These are phyloP conservation scores for Hanseniaspora vineae DNA, from an alignment of 805 yeast genomes.

Conservation along the genomic window DNA sequence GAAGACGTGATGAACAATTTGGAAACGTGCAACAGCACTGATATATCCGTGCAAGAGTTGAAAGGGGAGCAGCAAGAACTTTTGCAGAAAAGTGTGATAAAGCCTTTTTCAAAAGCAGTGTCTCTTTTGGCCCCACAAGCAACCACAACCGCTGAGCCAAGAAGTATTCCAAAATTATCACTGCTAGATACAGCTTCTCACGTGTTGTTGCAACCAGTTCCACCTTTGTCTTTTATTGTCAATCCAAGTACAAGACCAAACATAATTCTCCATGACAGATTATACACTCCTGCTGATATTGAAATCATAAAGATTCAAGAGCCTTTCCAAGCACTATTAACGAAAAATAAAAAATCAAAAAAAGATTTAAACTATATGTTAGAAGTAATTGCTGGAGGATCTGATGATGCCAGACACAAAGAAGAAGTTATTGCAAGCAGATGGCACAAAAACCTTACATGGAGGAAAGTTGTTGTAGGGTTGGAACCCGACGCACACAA, in stretches of 20 bases:
- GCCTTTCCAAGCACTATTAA: constrained; percentile 18
- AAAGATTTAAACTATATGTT: constrained; percentile 10
- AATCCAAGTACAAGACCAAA: constrained; percentile 48
- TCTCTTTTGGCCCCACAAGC: constrained; percentile 30
- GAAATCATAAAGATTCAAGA: constrained; percentile 7
- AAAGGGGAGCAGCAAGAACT: constrained; percentile 9
- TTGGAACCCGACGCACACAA: constrained; percentile 68
- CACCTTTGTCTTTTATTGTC: constrained; percentile 44
- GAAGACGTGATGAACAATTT: constrained; percentile 28
- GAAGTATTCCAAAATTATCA: constrained; percentile 47
- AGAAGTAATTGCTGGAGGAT: constrained; percentile 15
- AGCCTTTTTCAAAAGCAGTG: constrained; percentile 35
- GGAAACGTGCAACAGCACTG: constrained; percentile 11
- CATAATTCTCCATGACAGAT: constrained; percentile 56
- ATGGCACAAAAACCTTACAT: constrained; percentile 53
- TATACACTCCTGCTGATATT: constrained; percentile 40
- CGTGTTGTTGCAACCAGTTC: constrained; percentile 57
- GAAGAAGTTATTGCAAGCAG: constrained; percentile 61
- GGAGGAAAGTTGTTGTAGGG: constrained; percentile 61
- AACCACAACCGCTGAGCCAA: constrained; percentile 10
- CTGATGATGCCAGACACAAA: constrained; percentile 15
- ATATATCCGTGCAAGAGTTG: constrained; percentile 1
- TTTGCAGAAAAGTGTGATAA: constrained; percentile 19
- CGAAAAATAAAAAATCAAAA: background rate
- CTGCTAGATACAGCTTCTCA: constrained; percentile 58